Evolutionary conservation across 2,329 filamentous ascomycete genomes (phyloP).

Genomic region (Penicillium occitanis): DNA sequence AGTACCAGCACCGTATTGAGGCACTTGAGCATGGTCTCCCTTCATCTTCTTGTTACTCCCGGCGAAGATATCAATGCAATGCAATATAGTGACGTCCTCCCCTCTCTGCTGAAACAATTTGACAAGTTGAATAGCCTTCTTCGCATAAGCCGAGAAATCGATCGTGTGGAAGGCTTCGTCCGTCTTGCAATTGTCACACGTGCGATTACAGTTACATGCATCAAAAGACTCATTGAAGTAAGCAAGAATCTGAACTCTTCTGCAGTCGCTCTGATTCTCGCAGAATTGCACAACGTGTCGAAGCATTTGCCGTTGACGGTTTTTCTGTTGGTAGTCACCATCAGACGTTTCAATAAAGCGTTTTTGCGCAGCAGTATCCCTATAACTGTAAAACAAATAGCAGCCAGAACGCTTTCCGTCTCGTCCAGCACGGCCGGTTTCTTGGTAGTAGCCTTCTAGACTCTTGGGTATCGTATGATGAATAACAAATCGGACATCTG

Average conservation of each 20-base stretch:
- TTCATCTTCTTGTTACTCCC: constrained; percentile 65
- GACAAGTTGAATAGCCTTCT: constrained; percentile 69
- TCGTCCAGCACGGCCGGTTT: constrained; percentile 90
- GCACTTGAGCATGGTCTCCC: constrained; percentile 54
- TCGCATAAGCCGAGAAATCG: constrained; percentile 75
- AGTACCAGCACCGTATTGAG: constrained; percentile 67
- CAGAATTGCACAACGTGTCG: constrained; percentile 82
- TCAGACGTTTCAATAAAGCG: constrained; percentile 83
- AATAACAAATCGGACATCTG: constrained; percentile 93
- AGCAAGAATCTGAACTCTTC: constrained; percentile 80
- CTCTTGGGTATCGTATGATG: constrained; percentile 93
- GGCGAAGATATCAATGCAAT: constrained; percentile 81
- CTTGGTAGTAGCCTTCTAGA: constrained; percentile 96
- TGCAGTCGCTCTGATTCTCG: constrained; percentile 84
- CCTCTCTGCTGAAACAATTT: constrained; percentile 36
- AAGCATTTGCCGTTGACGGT: constrained; percentile 81
- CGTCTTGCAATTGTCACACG: constrained; percentile 87
- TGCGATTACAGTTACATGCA: constrained; percentile 66
- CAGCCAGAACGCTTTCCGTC: constrained; percentile 86
- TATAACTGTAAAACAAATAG: constrained; percentile 83
- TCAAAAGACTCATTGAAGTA: constrained; percentile 91
- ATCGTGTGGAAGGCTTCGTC: constrained; percentile 67
- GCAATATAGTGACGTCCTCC: constrained; percentile 67
- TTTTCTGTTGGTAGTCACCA: constrained; percentile 73
- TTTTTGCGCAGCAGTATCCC: constrained; percentile 70